Conservation (phyloP, 73 alveolate genomes). For the Symbiodinium pilosum region DNA sequence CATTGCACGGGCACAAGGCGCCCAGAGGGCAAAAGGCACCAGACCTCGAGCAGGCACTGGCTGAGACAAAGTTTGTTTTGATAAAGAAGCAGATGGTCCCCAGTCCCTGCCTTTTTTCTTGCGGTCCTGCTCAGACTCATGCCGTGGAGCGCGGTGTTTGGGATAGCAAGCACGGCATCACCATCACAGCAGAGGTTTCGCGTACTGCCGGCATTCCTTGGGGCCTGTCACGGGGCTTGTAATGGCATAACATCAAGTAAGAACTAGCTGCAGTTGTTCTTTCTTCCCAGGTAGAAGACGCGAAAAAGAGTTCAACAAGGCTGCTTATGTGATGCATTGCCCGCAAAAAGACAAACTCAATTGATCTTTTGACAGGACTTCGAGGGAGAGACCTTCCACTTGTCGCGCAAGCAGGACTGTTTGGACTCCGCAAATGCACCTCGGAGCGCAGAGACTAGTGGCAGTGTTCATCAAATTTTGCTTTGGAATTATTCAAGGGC, state of each 20-base stretch:
- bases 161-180: conserved; percentile 65
- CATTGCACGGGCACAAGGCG: not conserved
- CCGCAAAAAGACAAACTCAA: not conserved
- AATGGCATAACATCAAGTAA: too few species aligned
- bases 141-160: conserved; percentile 62
- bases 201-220: conserved; percentile 19
- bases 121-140: not conserved
- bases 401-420: conserved; percentile 52
- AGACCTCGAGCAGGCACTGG: conserved; percentile 62
- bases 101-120: not conserved
- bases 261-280: too few species aligned
- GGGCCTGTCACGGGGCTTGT: not conserved
- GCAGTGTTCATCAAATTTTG: not conserved
- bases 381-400: conserved; percentile 40
- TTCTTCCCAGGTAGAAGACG: conserved; percentile 63
- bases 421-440: conserved; percentile 37
- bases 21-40: conserved; percentile 14
- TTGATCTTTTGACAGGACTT: not conserved
- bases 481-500: too few species aligned
- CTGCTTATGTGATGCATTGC: not conserved
- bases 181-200: conserved; percentile 62
- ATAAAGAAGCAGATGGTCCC: too few species aligned
- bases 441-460: not conserved
- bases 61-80: too few species aligned
- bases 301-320: conserved; percentile 80